Base-by-base conservation (phyloP, 768 basidiomycete species). In the Amanita inopinata region DNA sequence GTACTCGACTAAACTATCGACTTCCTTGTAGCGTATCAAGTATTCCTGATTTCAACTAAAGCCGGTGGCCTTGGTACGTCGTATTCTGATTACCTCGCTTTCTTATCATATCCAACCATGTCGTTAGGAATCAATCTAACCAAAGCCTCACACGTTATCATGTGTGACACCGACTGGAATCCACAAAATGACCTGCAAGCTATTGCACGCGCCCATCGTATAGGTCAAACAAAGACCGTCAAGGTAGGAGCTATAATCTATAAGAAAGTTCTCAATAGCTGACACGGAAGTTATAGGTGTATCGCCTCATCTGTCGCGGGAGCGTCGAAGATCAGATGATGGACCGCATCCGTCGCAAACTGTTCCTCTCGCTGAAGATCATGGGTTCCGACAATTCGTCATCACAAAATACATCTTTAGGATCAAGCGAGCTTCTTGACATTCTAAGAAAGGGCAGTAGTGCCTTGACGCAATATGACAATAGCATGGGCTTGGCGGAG, bases 181-280 rank as follows among this genome's bases (percentile, higher is more conserved):
- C 76, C 76, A 11, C 74, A 87, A 57, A 88, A 85, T 55, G 87
- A 90, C 56, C 61, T 89, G 4, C 86, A 89, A 60, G 87, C 87
- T 0, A 86, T 89, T 57, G 87, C 87, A 17, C 71, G 87, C 31
- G 87, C 87, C 0, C 87, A 89, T 57, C 74, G 87, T 7, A 83
- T 85, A 41, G 83, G 83, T 4, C 83, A 86, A 56, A 83, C 73
- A 39, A 83, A 82, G 52, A 63, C 63, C 18, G 83, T 86, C 46
- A 74, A 81, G 57, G 76, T 76, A 51, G 18, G 52, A 14, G 8
- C 4, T 20, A 25, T 15, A 6, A 25, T 33, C 24, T 23, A n/a
- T 25, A 19, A 1, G 19, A 15, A 2, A 24, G 15, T 10, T 2
- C 12, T 25, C 27, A 6, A 23, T 33, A 17, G n/a, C 25, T 28